Conservation (phyloP, 1,139 yeast species). For the Geotrichum cucujoidarum region DNA sequence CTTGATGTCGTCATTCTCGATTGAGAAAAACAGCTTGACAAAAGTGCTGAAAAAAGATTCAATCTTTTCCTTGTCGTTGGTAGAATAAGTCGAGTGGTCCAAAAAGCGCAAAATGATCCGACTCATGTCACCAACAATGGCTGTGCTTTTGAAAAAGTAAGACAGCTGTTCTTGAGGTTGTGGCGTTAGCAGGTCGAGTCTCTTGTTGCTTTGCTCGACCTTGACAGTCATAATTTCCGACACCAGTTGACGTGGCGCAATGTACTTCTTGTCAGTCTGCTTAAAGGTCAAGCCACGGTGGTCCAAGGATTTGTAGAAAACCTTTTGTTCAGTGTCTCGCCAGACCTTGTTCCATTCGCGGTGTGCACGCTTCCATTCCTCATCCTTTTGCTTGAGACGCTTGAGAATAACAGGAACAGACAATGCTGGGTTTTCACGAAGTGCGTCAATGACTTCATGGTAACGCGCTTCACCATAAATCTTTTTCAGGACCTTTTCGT, state of each 20-base stretch:
- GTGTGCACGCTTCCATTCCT: conserved; percentile 97
- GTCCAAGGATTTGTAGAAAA: conserved; percentile 86
- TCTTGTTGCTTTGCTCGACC: conserved; percentile 75
- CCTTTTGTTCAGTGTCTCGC: conserved; percentile 97
- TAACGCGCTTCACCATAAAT: conserved; percentile 93
- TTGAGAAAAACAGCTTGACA: conserved; percentile 61
- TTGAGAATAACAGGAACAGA: conserved; percentile 92
- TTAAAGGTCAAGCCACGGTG: conserved; percentile 94
- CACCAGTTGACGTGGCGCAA: conserved; percentile 84
- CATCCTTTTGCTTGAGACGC: conserved; percentile 93
- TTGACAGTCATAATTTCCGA: conserved; percentile 90
- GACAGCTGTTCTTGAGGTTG: conserved; percentile 82
- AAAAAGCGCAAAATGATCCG: conserved; percentile 67
- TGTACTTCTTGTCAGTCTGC: conserved; percentile 87
- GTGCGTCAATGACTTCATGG: conserved; percentile 89
- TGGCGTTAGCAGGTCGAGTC: conserved; percentile 79
- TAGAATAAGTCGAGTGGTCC: conserved; percentile 64
- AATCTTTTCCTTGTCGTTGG: conserved; percentile 74
- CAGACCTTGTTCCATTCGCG: conserved; percentile 99
- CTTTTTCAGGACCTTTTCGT: conserved; percentile 87
- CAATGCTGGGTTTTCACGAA: conserved; percentile 90
- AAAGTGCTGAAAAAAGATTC: conserved; percentile 69
- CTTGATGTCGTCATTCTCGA: conserved; percentile 30
- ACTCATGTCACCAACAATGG: conserved; percentile 68
- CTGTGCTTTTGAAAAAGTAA: conserved; percentile 60